phyloP scores from a whole-genome alignment of 2,329 filamentous ascomycete species.

The Chaetomiaceae sp. region DNA sequence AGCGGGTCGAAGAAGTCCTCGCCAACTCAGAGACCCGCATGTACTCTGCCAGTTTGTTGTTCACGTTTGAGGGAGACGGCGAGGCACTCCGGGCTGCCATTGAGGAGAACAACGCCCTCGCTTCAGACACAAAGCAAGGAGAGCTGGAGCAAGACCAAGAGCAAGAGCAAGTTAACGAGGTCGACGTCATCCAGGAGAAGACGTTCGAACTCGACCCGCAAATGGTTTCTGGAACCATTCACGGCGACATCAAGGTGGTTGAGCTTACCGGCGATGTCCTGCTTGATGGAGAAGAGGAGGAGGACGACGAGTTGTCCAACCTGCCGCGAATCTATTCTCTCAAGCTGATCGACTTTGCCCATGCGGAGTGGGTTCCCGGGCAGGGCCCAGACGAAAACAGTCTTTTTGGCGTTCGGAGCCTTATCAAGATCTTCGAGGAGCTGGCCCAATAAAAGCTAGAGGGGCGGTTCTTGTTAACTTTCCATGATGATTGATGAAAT shows the following conservation, averaged over 20 bases:
- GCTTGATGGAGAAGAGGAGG: constrained; percentile 47
- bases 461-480: neutral
- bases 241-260: constrained; percentile 21
- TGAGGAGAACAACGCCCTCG: constrained; percentile 48
- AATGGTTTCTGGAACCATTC: constrained; percentile 6
- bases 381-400: constrained; percentile 82
- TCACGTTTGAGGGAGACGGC: constrained; percentile 62
- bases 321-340: constrained; percentile 68
- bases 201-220: neutral
- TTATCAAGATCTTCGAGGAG: constrained; percentile 66
- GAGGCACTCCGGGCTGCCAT: constrained; percentile 49
- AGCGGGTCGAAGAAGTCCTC: constrained; percentile 50
- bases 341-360: constrained; percentile 95
- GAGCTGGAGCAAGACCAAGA: constrained; percentile 26
- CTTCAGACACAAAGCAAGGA: constrained; percentile 49
- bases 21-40: constrained; percentile 56
- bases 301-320: constrained; percentile 37
- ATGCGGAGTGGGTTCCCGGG: constrained; percentile 78
- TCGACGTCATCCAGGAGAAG: constrained; percentile 18
- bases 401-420: constrained; percentile 67
- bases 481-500: neutral
- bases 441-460: constrained; percentile 40
- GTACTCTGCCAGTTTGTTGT: constrained; percentile 60
- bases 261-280: constrained; percentile 24
- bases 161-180: constrained; percentile 4